Evolutionary conservation across 805 yeast species (phyloP).

Genomic region (Saccharomycopsis oosterbeekiorum): DNA sequence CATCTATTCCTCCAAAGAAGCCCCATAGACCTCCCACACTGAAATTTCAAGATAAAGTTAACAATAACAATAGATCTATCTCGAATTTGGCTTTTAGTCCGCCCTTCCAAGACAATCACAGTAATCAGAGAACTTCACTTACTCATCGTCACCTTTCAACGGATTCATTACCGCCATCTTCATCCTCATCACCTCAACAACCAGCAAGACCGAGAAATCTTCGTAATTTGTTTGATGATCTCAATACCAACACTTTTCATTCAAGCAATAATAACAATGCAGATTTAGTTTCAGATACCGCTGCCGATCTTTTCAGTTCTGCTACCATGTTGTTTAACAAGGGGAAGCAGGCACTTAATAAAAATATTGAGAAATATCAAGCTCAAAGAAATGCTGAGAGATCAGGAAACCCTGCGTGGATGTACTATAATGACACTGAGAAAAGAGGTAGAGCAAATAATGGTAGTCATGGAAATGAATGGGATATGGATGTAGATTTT

Average conservation of each 20-base stretch:
- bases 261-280: neutral
- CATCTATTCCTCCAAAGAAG: neutral
- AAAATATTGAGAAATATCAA: slow-evolving; percentile 17
- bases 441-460: neutral
- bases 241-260: neutral
- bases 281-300: neutral
- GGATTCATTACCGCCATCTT: too few species aligned
- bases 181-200: too few species aligned
- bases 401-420: slow-evolving; percentile 57
- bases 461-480: slow-evolving; percentile 28
- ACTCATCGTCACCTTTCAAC: neutral
- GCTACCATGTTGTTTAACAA: slow-evolving; percentile 25
- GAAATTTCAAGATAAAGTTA: neutral
- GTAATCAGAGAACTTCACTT: neutral
- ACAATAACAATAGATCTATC: neutral
- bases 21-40: neutral
- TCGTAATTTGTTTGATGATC: neutral
- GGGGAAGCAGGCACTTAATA: slow-evolving; percentile 26
- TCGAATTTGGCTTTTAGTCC: neutral
- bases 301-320: slow-evolving; percentile 20
- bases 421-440: slow-evolving; percentile 34
- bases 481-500: slow-evolving; percentile 37
- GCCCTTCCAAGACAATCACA: neutral
- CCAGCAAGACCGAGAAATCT: neutral
- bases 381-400: slow-evolving; percentile 21